Percentiles rank a stretch among this genome's conserved stretches.
phyloP scores from a whole-genome alignment of 129 eudicot species.

The Artemisia annua region DNA sequence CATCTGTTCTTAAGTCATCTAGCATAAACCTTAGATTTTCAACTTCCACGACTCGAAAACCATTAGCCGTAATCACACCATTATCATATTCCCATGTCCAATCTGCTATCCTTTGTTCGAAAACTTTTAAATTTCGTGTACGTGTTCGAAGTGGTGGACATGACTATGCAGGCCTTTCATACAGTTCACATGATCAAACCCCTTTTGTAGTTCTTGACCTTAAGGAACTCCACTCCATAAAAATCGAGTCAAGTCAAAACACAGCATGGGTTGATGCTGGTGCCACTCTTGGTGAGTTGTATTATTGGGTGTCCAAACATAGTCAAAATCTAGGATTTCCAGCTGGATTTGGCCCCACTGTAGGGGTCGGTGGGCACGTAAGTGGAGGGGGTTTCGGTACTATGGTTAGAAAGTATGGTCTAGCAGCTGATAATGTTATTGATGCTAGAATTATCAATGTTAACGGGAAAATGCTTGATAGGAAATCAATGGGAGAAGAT shows the following conservation, averaged over 20 bases:
- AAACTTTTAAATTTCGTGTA: constrained; percentile 24
- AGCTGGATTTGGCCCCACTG: constrained; percentile 52
- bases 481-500: constrained; percentile 63
- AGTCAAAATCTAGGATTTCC: constrained; percentile 52
- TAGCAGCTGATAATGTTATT: constrained; percentile 56
- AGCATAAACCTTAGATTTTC: constrained; percentile 50
- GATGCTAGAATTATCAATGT: constrained; percentile 54
- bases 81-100: constrained; percentile 43
- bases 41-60: constrained; percentile 37
- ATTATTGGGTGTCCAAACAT: constrained; percentile 49
- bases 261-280: constrained; percentile 63
- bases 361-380: constrained; percentile 67
- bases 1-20: constrained; percentile 42
- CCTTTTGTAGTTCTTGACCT: constrained; percentile 54
- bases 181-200: constrained; percentile 27
- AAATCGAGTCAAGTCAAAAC: constrained; percentile 34
- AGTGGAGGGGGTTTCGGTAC: constrained; percentile 64
- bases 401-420: constrained; percentile 59
- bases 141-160: constrained; percentile 60
- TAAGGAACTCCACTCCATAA: constrained; percentile 41
- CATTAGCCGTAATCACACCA: constrained; percentile 48
- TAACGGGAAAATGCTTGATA: constrained; percentile 41
- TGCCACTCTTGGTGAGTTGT: constrained; percentile 52
- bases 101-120: constrained; percentile 42
- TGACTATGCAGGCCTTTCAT: constrained; percentile 53